A percentile compares a stretch with the other conserved stretches of the same genome.
Evolutionary conservation across 768 basidiomycete species (phyloP).

Genomic region (Brasilioporus rufonigricans): DNA sequence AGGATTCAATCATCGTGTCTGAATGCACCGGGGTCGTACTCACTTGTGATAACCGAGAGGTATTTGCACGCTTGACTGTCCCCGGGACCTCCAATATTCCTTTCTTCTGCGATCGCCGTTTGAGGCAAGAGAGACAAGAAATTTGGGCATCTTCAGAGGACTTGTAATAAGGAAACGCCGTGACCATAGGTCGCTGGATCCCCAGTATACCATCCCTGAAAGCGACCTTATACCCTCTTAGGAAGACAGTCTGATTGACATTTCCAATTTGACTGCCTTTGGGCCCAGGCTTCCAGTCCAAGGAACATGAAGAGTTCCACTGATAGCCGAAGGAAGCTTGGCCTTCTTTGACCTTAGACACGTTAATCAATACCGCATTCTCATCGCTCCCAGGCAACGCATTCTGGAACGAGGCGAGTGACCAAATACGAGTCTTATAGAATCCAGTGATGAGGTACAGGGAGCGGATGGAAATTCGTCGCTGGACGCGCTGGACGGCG

Average conservation of each 20-base stretch:
- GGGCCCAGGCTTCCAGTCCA: not conserved
- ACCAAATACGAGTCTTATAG: not conserved
- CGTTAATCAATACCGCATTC: not conserved
- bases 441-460: not conserved
- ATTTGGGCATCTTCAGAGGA: not conserved
- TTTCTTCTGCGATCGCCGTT: not conserved
- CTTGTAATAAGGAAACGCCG: not conserved
- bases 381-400: not conserved
- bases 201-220: not conserved
- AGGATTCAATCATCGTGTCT: not conserved
- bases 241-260: not conserved
- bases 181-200: too few species aligned
- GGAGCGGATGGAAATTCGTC: too few species aligned
- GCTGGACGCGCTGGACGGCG: too few species aligned
- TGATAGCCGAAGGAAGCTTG: not conserved
- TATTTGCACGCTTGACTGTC: too few species aligned
- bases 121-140: not conserved
- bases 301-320: not conserved
- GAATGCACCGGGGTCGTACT: not conserved
- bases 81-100: too few species aligned
- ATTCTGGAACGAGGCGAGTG: not conserved
- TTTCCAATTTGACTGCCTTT: not conserved
- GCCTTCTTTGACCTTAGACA: not conserved
- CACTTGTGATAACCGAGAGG: not conserved
- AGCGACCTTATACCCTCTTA: not conserved